Evolutionary conservation across 331 rosid genomes (phyloP), one percentile per base, ranked within the genome.

Genomic region (Ulmus americana): DNA sequence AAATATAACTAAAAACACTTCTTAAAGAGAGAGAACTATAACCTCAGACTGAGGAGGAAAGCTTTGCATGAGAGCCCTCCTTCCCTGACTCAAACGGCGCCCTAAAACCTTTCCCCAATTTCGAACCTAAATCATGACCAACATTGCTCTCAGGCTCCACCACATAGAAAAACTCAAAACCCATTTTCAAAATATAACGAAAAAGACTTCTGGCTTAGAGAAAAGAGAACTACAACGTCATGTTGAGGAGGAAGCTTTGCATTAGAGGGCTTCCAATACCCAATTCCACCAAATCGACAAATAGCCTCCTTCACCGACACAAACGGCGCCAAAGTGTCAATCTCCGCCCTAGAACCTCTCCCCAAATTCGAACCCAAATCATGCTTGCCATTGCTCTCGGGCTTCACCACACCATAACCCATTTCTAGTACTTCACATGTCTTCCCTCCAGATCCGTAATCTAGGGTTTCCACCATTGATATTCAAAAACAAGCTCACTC

Each of bases 261-360:
- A 28, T 45, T 64, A n/a, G 80, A 48, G 72, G 95, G 95, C 58
- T 79, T 90, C 95, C 97, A 90, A 67, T 68, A 83, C 46, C 95
- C 97, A 61, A 84, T 44, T 41, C 97, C 95, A 0, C 95, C 95
- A 48, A 90, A 90, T 53, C 83, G 79, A 20, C 66, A 67, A 10
- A 77, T 94, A 0, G 97, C 95, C 40, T 87, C 95, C 60, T 81
- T 87, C 62, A 90, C 95, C 6, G 97, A 88, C 57, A 85, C 88
- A 67, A 88, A 83, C 1, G 96, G 95, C 1, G 79, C 95, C 0
- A 91, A 88, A 14, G 97, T 90, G 59, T 90, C 97, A 76, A 85
- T 61, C 82, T 85, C 97, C 5, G 86, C 81, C 77, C 83, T 73
- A 10, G 69, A 57, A 67, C 59, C 67, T 15, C 43, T 43, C 60